Percentiles rank a stretch among this genome's conserved stretches.
phyloP scores from a whole-genome alignment of 2,329 filamentous ascomycete genomes.

The Biscogniauxia mediterranea region DNA sequence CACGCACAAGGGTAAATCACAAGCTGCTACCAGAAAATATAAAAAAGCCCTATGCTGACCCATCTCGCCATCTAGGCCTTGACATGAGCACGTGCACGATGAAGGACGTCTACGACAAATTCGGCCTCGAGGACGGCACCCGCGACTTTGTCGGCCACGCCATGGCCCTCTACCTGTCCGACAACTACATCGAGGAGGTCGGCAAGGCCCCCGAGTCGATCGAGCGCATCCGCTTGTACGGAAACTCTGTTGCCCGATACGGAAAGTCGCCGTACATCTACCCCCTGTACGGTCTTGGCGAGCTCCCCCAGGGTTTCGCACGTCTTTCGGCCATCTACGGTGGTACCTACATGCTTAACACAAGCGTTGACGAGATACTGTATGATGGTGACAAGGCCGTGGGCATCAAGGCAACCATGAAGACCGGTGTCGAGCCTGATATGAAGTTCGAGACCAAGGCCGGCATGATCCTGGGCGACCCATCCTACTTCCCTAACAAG shows the following conservation, averaged over 20 bases:
- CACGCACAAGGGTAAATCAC: constrained; percentile 78
- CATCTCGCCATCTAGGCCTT: constrained; percentile 57
- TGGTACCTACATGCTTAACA: constrained; percentile 99
- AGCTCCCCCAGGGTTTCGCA: constrained; percentile 96
- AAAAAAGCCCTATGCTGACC: background rate
- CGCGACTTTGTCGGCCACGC: constrained; percentile 97
- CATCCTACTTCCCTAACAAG: constrained; percentile 93
- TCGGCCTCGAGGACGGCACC: constrained; percentile 83
- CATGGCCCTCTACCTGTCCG: constrained; percentile 93
- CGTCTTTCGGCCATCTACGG: constrained; percentile 97
- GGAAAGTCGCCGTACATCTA: constrained; percentile 99
- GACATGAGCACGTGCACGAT: constrained; percentile 78
- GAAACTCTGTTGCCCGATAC: constrained; percentile 95
- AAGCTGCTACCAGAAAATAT: background rate
- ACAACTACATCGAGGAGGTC: constrained; percentile 74
- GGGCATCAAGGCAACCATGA: constrained; percentile 96
- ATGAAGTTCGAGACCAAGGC: constrained; percentile 97
- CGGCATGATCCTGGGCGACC: constrained; percentile 93
- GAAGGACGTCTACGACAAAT: constrained; percentile 99
- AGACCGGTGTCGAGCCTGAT: constrained; percentile 69
- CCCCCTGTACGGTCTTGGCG: constrained; percentile 93
- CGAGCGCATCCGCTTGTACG: constrained; percentile 90
- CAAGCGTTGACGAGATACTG: constrained; percentile 82
- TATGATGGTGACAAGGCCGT: constrained; percentile 84
- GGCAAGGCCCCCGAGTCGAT: constrained; percentile 82